Evolutionary conservation across 2,329 filamentous ascomycete genomes (phyloP), one percentile per base, ranked within the genome.

Genomic region (Stagonosporopsis chrysanthemi): DNA sequence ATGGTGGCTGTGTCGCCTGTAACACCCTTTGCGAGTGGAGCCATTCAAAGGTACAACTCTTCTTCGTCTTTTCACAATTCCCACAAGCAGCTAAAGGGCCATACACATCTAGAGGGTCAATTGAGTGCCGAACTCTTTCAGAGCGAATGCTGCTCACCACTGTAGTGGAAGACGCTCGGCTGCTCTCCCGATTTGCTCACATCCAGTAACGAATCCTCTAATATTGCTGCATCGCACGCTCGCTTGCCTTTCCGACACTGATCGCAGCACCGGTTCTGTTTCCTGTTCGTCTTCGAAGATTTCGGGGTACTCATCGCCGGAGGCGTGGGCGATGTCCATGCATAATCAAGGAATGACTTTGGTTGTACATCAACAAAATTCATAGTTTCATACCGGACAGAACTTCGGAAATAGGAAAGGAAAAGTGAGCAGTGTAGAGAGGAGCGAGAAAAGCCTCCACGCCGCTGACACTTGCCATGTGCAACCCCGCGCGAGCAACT

Each of bases 221-320:
- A 38, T 42, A 78, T 74, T 6, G 69, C 69, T 5, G 77, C 78
- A 61, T 81, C 78, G 63, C 79, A 81, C 6, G 76, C 78, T 52
- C 78, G 67, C 61, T 81, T 81, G 22, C 79, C 79, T 58, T 77
- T 78, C 22, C 79, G 74, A 61, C 79, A 81, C 53, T 79, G 79
- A 55, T 81, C 79, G 60, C 79, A 81, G 57, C 78, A 80, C 45
- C 79, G 73, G 54, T 79, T 74, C 53, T 80, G 78, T 56, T 77
- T 77, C 41, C 77, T 73, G 43, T 66, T 70, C 11, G 73, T 73
- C 46, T 71, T 73, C n/a, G 68, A 71, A 28, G 65, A 52, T 51
- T 74, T 74, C 22, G 63, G 49, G 15, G 56, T 42, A 39, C 55
- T 65, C 45, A 64, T 56, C 44, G 56, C 54, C 39, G 65, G 55